These are phyloP conservation scores for Aspergillus coremiiformis DNA, from an alignment of 495 filamentous ascomycete genomes.

Conservation along the genomic window DNA sequence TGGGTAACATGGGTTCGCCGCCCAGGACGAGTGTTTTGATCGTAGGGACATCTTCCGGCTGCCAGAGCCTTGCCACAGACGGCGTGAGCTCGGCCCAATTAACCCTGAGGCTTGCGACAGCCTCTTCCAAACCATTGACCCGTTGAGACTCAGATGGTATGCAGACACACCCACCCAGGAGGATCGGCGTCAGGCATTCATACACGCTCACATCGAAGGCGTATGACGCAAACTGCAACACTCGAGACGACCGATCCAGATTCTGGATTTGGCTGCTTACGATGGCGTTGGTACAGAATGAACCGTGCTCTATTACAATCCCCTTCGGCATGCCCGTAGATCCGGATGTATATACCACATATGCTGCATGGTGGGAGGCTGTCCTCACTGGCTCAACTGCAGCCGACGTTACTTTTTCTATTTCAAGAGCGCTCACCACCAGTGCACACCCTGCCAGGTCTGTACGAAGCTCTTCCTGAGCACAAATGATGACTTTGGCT, in stretches of 20 bases:
- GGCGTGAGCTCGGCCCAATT: conserved; percentile 36
- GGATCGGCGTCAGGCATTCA: conserved; percentile 7
- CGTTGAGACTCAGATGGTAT: conserved; percentile 21
- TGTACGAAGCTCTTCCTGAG: neutral
- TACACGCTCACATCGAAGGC: conserved; percentile 14
- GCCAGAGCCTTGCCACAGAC: conserved; percentile 30
- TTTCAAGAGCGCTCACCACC: neutral
- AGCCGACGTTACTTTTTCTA: neutral
- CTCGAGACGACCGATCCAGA: conserved; percentile 8
- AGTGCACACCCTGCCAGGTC: neutral
- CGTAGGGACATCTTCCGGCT: conserved; percentile 21
- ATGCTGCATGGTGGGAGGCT: conserved; percentile 1
- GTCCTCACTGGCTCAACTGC: neutral
- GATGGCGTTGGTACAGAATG: conserved; percentile 16
- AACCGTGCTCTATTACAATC: conserved; percentile 33
- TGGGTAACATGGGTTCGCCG: conserved; percentile 21
- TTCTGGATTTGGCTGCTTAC: neutral
- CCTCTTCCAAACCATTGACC: conserved; percentile 20
- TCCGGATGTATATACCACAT: conserved; percentile 30
- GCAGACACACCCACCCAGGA: conserved; percentile 19
- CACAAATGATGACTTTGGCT: conserved; percentile 12
- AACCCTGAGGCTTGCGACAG: conserved; percentile 15
- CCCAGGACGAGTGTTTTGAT: conserved; percentile 30
- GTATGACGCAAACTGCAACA: conserved; percentile 15
- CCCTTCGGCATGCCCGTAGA: conserved; percentile 38